Evolutionary conservation across 306 rosid genomes (phyloP), one percentile per base, ranked within the genome.

Genomic region (Dalbergia cultrata): DNA sequence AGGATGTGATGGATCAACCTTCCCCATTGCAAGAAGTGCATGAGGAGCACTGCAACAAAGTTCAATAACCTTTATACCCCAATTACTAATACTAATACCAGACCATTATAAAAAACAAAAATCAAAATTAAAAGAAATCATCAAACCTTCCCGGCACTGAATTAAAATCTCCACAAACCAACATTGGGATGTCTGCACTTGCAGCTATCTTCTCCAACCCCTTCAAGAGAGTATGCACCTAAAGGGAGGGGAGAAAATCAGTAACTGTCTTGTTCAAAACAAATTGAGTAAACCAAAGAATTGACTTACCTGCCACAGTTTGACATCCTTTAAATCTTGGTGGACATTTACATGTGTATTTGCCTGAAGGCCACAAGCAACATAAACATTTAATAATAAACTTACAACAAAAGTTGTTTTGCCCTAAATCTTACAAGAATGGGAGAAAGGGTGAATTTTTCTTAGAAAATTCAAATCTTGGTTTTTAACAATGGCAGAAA

Each of bases 101-200:
- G 13, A 71, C 70, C 13, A 44, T 43, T 21, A 60, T 44, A 26
- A 52, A 44, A 16, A 57, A 64, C 33, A 57, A 75, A 61, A 58
- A 14, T 37, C 3, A 84, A 35, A 11, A 37, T 50, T 47, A 74
- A 9, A 58, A 11, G 75, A 6, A 65, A 66, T 16, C 10, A 80
- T 74, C 87, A 61, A 67, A 96, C 99, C 99, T 96, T 89, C 97
- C 97, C 12, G 99, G 99, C 67, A 89, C 74, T n/a, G 99, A 92
- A 85, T 90, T 93, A 81, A 96, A 96, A 77, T 96, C 99, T 56
- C 99, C 99, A 79, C 99, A 96, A 82, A 96, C 99, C 92, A 96
- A 75, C 99, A 96, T 96, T 43, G 99, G 99, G 85, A 96, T 96
- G 84, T 96, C 98, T 47, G 99, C 99, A 93, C 99, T 96, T 65